Percentiles rank a stretch among this genome's conserved stretches.
Evolutionary conservation across 139 green algal species (phyloP).

Genomic region (Coelastrella sp.): DNA sequence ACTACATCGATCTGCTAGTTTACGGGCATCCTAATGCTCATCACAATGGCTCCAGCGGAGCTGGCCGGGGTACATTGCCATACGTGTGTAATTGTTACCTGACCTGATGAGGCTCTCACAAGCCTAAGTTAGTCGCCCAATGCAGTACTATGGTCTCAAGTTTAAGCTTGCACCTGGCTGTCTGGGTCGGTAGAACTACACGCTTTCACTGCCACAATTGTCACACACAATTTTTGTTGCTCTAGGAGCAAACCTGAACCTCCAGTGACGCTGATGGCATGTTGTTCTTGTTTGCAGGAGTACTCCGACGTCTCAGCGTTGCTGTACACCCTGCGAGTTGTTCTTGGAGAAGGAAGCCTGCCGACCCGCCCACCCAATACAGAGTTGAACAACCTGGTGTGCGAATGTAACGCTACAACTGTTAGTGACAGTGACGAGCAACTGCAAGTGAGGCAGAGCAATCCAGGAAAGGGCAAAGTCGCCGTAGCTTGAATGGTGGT

Average conservation of each 20-base stretch:
- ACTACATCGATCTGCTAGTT: too few species aligned
- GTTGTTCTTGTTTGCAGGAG: constrained; percentile 8
- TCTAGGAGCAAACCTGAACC: neutral
- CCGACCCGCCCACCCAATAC: constrained; percentile 16
- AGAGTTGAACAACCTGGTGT: constrained; percentile 17
- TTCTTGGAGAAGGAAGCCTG: constrained; percentile 23
- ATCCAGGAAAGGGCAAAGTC: neutral
- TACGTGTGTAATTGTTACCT: too few species aligned
- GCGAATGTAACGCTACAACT: constrained; percentile 1
- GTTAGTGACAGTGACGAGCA: neutral
- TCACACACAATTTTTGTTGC: too few species aligned
- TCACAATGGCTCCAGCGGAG: too few species aligned
- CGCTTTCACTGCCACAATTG: too few species aligned
- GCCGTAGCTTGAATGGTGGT: neutral
- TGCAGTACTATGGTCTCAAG: too few species aligned
- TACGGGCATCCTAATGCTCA: too few species aligned
- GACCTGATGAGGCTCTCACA: too few species aligned
- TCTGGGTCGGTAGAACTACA: too few species aligned
- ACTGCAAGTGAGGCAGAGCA: neutral
- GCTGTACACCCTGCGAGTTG: constrained; percentile 35
- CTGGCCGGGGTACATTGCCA: too few species aligned
- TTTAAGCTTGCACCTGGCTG: too few species aligned
- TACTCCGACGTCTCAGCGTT: constrained; percentile 32
- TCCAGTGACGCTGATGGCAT: neutral
- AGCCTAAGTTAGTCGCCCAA: too few species aligned